Evolutionary conservation across 495 filamentous ascomycete genomes (phyloP), one percentile per base, ranked within the genome.

Genomic region (Xylaria sp.): DNA sequence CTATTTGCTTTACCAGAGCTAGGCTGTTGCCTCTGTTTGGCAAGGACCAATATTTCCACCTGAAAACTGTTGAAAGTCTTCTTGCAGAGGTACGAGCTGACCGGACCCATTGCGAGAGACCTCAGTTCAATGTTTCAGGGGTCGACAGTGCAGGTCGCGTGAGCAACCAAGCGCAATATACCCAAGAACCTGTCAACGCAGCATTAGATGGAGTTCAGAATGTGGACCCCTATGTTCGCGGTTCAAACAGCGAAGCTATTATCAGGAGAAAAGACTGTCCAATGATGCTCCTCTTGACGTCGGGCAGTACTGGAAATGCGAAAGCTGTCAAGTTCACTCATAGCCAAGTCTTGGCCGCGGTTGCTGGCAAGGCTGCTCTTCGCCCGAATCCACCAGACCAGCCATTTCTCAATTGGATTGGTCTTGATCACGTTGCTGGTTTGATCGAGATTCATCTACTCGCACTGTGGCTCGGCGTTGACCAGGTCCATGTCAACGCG

Each of bases 401-500:
- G 9, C 64, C 77, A 0, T 86, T 88, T 61, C 68, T 88, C 33
- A 85, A 82, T 72, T 90, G 87, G 87, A 81, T 86, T 44, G 77
- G 78, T 11, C 66, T 88, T 8, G 86, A 89, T 61, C 88, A 90
- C 61, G 87, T 88, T 26, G 87, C 87, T 9, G 81, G 71, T 68
- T 71, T 90, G 9, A 70, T 80, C 0, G 82, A 90, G 65, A 80
- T 85, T 37, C 88, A 89, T 72, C 71, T 90, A 0, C 78, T 78
- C 17, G 85, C 85, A 8, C 74, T 88, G 43, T 72, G 55, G 21
- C 62, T 78, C 6, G 72, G 77, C n/a, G 78, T 76, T 5, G 74
- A 79, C 29, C 87, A 89, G 61, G 69, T 90, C 50, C 86, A 89
- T 40, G 80, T 87, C 14, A 74, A 70, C 0, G 76, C 82, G 0